Percentiles rank a stretch among this genome's conserved stretches.
These are phyloP conservation scores for Penicillium occitanis DNA, from an alignment of 2,329 filamentous ascomycete genomes.

Conservation along the genomic window DNA sequence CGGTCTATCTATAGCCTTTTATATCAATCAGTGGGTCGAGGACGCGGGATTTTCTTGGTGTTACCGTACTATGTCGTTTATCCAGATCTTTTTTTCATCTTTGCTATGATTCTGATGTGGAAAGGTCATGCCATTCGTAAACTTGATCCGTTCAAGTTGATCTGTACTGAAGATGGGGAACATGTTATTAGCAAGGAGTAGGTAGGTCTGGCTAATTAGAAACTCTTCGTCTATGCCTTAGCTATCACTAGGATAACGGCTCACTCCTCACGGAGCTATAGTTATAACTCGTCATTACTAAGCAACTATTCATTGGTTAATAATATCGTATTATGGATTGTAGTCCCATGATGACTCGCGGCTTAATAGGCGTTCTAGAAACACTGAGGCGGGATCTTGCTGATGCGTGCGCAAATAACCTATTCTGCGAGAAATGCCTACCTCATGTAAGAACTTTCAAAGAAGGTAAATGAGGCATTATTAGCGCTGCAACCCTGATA, in stretches of 20 bases:
- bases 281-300: neutral
- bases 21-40: conserved; percentile 11
- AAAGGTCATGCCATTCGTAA: conserved; percentile 17
- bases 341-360: no score
- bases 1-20: conserved; percentile 12
- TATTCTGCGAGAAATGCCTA: no score
- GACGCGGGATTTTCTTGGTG: conserved; percentile 8
- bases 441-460: no score
- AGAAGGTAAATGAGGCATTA: no score
- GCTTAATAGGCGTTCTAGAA: no score
- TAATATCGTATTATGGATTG: neutral
- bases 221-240: neutral
- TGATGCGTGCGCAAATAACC: no score
- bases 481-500: no score
- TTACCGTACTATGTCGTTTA: conserved; percentile 12
- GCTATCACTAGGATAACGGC: neutral
- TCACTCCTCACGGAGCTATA: neutral
- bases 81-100: conserved; percentile 6
- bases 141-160: conserved; percentile 9
- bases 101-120: conserved; percentile 18
- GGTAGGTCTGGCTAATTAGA: neutral
- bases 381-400: no score
- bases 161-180: conserved; percentile 17
- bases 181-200: conserved; percentile 10
- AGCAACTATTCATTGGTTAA: neutral